Evolutionary conservation across 2,329 filamentous ascomycete genomes (phyloP).

Genomic region (Periconia sp.): DNA sequence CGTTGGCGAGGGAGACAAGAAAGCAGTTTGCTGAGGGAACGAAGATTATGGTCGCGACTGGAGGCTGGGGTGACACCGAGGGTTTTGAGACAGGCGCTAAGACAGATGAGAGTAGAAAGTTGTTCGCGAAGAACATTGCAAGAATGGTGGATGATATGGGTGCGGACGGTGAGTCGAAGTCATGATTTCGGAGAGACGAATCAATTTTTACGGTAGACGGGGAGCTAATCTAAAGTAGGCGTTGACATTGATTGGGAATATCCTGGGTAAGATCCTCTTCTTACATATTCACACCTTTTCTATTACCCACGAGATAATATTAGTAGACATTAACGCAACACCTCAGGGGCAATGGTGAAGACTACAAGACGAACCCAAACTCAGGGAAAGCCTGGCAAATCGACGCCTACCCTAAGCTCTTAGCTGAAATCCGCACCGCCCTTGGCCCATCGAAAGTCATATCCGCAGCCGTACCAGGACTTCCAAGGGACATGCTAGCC

Average conservation of each 20-base stretch:
- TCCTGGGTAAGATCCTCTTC: constrained; percentile 39
- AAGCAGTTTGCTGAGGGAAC: constrained; percentile 59
- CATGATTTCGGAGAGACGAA: no score
- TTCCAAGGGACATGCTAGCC: constrained; percentile 69
- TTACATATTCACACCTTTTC: no score
- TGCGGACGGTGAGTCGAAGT: constrained; percentile 65
- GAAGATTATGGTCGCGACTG: constrained; percentile 72
- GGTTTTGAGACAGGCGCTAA: constrained; percentile 67
- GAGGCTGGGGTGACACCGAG: constrained; percentile 73
- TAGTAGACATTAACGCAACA: neutral
- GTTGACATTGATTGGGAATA: constrained; percentile 72
- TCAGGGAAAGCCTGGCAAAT: constrained; percentile 65
- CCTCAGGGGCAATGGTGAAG: constrained; percentile 67
- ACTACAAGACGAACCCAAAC: constrained; percentile 70
- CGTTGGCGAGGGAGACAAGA: constrained; percentile 26
- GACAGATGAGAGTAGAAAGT: constrained; percentile 52
- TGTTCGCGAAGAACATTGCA: constrained; percentile 69
- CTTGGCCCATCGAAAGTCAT: constrained; percentile 65
- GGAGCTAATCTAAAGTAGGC: constrained; percentile 15
- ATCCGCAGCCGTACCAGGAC: constrained; percentile 70
- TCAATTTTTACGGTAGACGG: no score
- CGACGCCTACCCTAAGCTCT: constrained; percentile 65
- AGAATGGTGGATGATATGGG: constrained; percentile 64
- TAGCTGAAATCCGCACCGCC: constrained; percentile 64
- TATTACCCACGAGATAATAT: no score